A percentile compares a stretch with the other conserved stretches of the same genome.
Evolutionary conservation across 2,329 filamentous ascomycete genomes (phyloP).

Genomic region (Aspergillus sp.): DNA sequence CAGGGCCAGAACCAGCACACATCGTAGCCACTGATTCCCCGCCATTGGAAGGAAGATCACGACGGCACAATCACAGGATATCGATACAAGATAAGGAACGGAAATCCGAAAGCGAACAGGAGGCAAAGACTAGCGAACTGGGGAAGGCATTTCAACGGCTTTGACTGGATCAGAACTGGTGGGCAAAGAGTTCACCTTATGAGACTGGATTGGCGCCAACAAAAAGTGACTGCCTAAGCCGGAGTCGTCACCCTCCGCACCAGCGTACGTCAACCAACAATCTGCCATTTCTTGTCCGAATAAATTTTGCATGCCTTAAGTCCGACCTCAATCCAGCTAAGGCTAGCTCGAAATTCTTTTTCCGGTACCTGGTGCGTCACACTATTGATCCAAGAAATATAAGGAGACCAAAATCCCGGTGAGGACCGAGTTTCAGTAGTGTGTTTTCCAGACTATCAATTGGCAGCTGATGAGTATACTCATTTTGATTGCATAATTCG

Average conservation of each 20-base stretch:
- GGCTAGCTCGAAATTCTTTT: neutral
- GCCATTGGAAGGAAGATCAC: neutral
- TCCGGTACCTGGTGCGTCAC: neutral
- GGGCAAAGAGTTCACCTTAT: neutral
- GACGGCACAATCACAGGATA: neutral
- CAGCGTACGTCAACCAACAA: neutral
- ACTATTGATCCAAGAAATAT: neutral
- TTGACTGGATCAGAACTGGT: neutral
- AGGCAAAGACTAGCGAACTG: too few relatives aligned
- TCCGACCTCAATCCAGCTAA: neutral
- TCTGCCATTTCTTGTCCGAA: neutral
- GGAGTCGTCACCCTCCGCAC: constrained; percentile 3
- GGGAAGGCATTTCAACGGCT: neutral
- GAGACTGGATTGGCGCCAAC: neutral
- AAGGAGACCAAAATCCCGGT: neutral
- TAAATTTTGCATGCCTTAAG: neutral
- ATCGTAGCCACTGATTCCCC: neutral
- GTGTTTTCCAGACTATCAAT: neutral
- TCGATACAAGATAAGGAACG: neutral
- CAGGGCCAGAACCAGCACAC: neutral
- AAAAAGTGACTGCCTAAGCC: neutral
- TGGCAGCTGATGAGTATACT: neutral
- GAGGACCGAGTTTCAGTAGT: neutral
- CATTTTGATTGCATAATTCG: neutral
- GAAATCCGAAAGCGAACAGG: neutral